Evolutionary conservation across 2,329 filamentous ascomycete species (phyloP), one percentile per base, ranked within the genome.

Genomic region (Nannizzia gypsea): DNA sequence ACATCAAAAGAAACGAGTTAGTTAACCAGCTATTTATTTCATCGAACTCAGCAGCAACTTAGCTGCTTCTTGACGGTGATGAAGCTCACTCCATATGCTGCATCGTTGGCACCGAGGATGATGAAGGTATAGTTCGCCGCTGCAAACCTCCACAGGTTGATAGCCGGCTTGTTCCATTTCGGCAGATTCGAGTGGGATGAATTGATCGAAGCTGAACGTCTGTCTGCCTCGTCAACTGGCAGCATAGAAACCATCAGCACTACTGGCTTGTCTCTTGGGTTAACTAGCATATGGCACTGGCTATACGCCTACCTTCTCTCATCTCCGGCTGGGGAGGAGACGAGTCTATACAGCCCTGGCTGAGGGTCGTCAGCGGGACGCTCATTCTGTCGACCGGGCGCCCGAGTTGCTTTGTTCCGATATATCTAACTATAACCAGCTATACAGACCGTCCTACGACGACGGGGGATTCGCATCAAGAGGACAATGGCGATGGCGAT

Each of bases 151-250:
- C 75, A 83, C 3, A 81, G 72, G 67, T 86, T 88, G 46, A 76
- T 74, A 6, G 73, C 70, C 0, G 85, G 80, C n/a, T 74, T 72
- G 66, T 88, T 88, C 87, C 86, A 89, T 70, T 70, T 74, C 66
- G 86, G 80, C 15, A 75, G 28, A 44, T 36, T n/a, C 15, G 31
- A 36, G n/a, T 38, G 31, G 8, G 54, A 56, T n/a, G 36, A 56
- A 56, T n/a, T 15, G 22, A 56, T 56, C 28, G 54, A 56, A 17
- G 54, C 17, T 20, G 31, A 24, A 24, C n/a, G 9, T 38, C 54
- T 38, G 28, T 20, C 20, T 17, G 4, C 54, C 20, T 36, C 54
- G 28, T 56, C 54, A n/a, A 38, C 17, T 52, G 15, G 11, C 13
- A 13, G 48, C 6, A 9, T 28, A 1, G 48, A 17, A 24, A 26